Evolutionary conservation across 768 basidiomycete genomes (phyloP), one percentile per base, ranked within the genome.

Genomic region (Thelephora aurantiotincta): DNA sequence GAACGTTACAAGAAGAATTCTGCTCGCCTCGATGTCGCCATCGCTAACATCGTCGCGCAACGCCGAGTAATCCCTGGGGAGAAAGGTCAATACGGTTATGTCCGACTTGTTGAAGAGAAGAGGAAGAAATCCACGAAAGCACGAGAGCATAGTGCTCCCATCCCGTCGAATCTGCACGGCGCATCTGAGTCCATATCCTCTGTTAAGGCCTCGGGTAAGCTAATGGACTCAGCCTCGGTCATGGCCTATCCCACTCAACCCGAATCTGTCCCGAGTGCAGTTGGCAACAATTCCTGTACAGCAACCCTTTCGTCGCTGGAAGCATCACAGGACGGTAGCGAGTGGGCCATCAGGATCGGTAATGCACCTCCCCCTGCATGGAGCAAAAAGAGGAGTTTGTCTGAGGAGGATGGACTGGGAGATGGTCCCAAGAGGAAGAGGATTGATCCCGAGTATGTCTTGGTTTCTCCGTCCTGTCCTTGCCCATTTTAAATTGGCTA

Each of bases 1-100:
- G 86, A 90, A 57, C 71, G 87, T 23, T 90, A 90, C 66, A 88
- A 89, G 68, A 89, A 89, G 63, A 82, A 90, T 51, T 67, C 82
- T 0, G 58, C 64, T 6, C 76, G 84, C 9, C 69, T 89, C 34
- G 84, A 89, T 56, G 57, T 57, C 11, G 62, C 74, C 47, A 88
- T 90, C 46, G 61, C 75, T 1, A 65, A 65, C 4, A 77, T 87
- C 11, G 83, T 89, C 1, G 78, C 76, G 22, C 70, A 78, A 58
- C 83, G 76, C 58, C 81, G 78, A 54, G 80, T 82, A 2, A 62
- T 62, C 1, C 74, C 70, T 7, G 84, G 83, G 19, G 82, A 83
- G 60, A 84, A 87, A 57, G 85, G 85, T 0, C 84, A 87, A 51
- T 86, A 85, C 53, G 84, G 83, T 26, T 88, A 84, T 51, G 80